Conservation (phyloP, 2,329 filamentous ascomycete genomes). For the Penicillium hesseltinei region DNA sequence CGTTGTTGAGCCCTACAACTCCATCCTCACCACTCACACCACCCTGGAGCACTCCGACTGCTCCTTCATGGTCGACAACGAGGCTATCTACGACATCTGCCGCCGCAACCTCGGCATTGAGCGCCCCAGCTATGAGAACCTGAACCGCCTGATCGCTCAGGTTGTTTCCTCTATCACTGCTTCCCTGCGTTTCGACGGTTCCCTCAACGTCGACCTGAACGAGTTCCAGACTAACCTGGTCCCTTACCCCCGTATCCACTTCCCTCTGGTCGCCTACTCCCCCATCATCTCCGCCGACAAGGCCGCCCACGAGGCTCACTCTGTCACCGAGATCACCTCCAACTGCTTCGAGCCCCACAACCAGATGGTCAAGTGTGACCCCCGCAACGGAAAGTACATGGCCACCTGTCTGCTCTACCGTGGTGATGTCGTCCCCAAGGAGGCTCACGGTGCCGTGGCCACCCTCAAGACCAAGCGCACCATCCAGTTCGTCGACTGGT, state of each 20-base stretch:
- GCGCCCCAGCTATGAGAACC: conserved; percentile 96
- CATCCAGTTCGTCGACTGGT: conserved; percentile 99
- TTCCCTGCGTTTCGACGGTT: conserved; percentile 96
- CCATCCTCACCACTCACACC: conserved; percentile 97
- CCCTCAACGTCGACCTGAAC: conserved; percentile 98
- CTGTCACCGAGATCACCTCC: conserved; percentile 96
- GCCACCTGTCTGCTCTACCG: conserved; percentile 97
- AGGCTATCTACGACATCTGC: conserved; percentile 99
- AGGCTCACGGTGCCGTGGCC: conserved; percentile 86
- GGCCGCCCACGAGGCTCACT: conserved; percentile 96
- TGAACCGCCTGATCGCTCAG: conserved; percentile 98
- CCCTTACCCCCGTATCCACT: conserved; percentile 98
- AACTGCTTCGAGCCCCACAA: conserved; percentile 99
- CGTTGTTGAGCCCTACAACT: conserved; percentile 99
- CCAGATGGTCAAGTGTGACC: conserved; percentile 99
- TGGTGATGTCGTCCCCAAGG: conserved; percentile 96
- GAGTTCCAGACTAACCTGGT: conserved; percentile 99
- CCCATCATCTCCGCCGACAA: conserved; percentile 93
- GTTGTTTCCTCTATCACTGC: conserved; percentile 98
- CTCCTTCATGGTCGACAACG: conserved; percentile 99
- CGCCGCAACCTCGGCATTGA: conserved; percentile 95
- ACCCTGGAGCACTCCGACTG: conserved; percentile 99
- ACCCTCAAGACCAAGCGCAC: conserved; percentile 99
- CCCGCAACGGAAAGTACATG: conserved; percentile 99
- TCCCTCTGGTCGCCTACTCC: conserved; percentile 94